phyloP scores from a whole-genome alignment of 768 basidiomycete species.

The Saitozyma sp. region DNA sequence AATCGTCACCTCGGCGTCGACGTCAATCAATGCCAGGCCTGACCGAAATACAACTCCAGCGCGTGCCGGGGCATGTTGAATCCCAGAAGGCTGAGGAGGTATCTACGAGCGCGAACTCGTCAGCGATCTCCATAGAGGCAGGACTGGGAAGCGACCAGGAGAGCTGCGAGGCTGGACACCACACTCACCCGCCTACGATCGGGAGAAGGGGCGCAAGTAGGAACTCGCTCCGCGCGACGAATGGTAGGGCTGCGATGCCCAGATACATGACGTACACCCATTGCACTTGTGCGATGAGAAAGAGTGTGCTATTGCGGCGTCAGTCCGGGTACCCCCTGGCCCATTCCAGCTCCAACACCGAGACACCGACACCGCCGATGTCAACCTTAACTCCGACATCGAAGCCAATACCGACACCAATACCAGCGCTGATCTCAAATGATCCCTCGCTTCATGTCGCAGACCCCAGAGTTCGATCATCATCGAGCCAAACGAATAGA shows the following conservation, averaged over 20 bases:
- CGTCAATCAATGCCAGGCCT: conserved; percentile 27
- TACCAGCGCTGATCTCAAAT: background rate
- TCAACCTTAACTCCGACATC: no score
- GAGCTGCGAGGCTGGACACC: conserved; percentile 35
- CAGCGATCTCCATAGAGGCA: background rate
- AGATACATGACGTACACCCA: conserved; percentile 90
- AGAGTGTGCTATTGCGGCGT: conserved; percentile 62
- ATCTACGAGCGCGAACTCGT: conserved; percentile 4
- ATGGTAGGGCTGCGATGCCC: conserved; percentile 77
- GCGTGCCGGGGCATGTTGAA: conserved; percentile 85
- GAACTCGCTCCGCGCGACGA: conserved; percentile 83
- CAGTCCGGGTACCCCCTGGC: no score
- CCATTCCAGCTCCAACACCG: no score
- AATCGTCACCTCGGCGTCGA: no score
- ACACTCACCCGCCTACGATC: conserved; percentile 78
- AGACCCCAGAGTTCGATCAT: background rate
- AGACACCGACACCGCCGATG: no score
- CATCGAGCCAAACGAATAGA: background rate
- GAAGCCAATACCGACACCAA: background rate
- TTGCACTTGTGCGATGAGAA: conserved; percentile 81
- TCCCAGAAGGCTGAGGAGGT: conserved; percentile 63
- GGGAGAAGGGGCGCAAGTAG: conserved; percentile 88
- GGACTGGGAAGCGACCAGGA: no score
- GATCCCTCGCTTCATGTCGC: background rate
- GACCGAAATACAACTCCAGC: conserved; percentile 75